Evolutionary conservation across 306 rosid species (phyloP).

Genomic region (Cucurbita maxima): DNA sequence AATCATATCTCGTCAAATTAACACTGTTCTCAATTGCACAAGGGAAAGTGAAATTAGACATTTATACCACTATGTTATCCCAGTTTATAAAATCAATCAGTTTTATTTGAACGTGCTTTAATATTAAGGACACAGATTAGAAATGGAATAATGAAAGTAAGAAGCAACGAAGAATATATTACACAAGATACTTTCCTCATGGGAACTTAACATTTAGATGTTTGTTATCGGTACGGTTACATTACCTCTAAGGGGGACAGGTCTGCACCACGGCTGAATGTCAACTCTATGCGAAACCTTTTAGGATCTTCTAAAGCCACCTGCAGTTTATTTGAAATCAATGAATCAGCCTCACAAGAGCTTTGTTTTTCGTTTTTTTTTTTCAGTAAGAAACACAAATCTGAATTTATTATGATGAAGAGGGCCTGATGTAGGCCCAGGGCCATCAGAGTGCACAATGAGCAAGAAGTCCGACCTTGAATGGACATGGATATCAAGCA

Average conservation of each 20-base stretch:
- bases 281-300: constrained; percentile 73
- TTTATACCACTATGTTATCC: neutral
- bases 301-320: constrained; percentile 76
- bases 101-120: neutral
- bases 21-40: neutral
- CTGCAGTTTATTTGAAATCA: constrained; percentile 35
- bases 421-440: neutral
- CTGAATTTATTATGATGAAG: neutral
- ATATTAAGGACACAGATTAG: neutral
- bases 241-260: constrained; percentile 85
- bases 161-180: neutral
- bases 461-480: neutral
- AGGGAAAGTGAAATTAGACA: neutral
- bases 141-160: neutral
- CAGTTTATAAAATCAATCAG: neutral
- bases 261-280: constrained; percentile 96
- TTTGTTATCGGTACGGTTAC: neutral
- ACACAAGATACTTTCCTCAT: neutral
- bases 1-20: neutral
- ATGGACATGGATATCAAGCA: neutral
- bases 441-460: neutral
- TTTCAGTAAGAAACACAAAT: neutral
- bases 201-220: neutral
- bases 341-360: neutral
- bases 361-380: neutral